A percentile compares a stretch with the other conserved stretches of the same genome.
These are phyloP conservation scores for Bipolaris cookei DNA, from an alignment of 2,329 filamentous ascomycete genomes.

Conservation along the genomic window DNA sequence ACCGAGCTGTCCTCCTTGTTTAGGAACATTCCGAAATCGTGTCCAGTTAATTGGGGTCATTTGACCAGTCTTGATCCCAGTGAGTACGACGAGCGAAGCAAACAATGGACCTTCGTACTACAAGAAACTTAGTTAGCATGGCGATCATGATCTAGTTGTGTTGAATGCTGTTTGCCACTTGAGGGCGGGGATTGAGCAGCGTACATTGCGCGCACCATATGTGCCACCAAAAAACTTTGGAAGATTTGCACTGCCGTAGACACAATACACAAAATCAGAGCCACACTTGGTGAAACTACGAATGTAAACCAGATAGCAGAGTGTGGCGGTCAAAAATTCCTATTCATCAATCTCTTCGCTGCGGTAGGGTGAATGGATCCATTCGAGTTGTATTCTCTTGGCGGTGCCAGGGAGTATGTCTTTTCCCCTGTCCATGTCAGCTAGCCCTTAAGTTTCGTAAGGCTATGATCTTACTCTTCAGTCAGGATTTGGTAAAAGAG, in stretches of 20 bases:
- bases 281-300: conserved; percentile 25
- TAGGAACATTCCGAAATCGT: background rate
- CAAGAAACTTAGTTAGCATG: background rate
- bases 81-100: conserved; percentile 13
- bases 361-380: conserved; percentile 11
- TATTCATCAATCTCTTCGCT: conserved; percentile 6
- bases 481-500: conserved; percentile 14
- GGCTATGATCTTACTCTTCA: conserved; percentile 2
- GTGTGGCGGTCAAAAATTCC: too few species aligned
- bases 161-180: background rate
- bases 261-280: conserved; percentile 26
- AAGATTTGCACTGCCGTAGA: conserved; percentile 20
- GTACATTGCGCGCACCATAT: conserved; percentile 4
- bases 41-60: background rate
- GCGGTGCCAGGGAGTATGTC: background rate
- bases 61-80: background rate
- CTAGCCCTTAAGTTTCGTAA: background rate
- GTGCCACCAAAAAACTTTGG: conserved; percentile 14
- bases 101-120: conserved; percentile 29
- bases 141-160: background rate
- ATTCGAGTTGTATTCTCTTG: conserved; percentile 10
- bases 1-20: background rate
- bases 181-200: background rate
- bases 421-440: background rate
- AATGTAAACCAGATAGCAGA: conserved; percentile 26